phyloP scores from a whole-genome alignment of 768 basidiomycete species.

The Xerocomus potaroensis region DNA sequence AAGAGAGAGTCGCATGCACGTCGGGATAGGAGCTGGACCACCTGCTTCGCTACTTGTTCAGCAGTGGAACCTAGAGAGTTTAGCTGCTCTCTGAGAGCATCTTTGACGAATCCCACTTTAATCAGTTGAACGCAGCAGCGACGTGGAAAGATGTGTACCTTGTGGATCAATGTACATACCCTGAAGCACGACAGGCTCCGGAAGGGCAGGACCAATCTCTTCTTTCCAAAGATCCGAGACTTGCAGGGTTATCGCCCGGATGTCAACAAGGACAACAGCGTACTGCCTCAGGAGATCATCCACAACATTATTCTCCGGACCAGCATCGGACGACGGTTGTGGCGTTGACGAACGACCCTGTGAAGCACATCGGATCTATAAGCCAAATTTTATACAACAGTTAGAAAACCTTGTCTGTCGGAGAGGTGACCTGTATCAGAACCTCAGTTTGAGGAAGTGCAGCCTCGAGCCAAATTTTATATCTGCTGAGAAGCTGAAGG shows the following conservation, averaged over 20 bases:
- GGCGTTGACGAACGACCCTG: slow-evolving; percentile 53
- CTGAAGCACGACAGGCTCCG: slow-evolving; percentile 35
- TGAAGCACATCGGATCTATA: slow-evolving; percentile 11
- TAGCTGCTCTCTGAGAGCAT: slow-evolving; percentile 53
- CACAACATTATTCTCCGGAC: slow-evolving; percentile 49
- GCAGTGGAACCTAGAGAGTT: slow-evolving; percentile 45
- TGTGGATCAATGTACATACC: slow-evolving; percentile 38
- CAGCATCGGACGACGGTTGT: slow-evolving; percentile 41
- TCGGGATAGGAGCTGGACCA: slow-evolving; percentile 65
- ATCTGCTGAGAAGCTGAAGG: slow-evolving; percentile 74
- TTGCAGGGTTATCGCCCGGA: slow-evolving; percentile 52
- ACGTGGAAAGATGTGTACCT: slow-evolving; percentile 39
- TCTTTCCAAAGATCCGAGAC: slow-evolving; percentile 61
- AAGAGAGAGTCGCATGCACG: slow-evolving; percentile 85
- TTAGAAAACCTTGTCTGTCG: slow-evolving; percentile 34
- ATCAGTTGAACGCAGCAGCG: not conserved
- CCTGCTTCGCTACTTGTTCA: slow-evolving; percentile 56
- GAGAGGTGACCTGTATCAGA: slow-evolving; percentile 30
- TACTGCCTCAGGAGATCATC: slow-evolving; percentile 71
- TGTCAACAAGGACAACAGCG: slow-evolving; percentile 65
- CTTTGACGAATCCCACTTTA: slow-evolving; percentile 30
- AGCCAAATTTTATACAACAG: not conserved
- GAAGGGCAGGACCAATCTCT: slow-evolving; percentile 60
- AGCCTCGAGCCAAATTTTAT: slow-evolving; percentile 71
- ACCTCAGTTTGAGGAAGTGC: slow-evolving; percentile 44